These are phyloP conservation scores for Emydomyces testavorans DNA, from an alignment of 2,329 filamentous ascomycete genomes.

Conservation along the genomic window DNA sequence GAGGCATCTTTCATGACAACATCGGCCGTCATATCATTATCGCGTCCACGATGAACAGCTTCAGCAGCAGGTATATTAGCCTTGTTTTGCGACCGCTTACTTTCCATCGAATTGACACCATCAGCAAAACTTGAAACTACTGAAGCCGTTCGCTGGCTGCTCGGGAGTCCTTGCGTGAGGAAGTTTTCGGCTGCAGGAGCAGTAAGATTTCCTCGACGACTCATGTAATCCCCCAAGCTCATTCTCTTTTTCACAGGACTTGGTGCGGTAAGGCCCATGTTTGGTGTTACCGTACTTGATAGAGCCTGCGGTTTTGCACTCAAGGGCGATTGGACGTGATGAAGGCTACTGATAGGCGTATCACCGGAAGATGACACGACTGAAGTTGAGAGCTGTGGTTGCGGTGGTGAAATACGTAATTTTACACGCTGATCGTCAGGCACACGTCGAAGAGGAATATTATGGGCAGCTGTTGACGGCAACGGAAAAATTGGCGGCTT, in stretches of 20 bases:
- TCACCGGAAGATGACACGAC: neutral
- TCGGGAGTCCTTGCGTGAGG: constrained; percentile 23
- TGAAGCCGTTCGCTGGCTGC: constrained; percentile 18
- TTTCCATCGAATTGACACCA: constrained; percentile 13
- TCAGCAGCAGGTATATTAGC: constrained; percentile 3
- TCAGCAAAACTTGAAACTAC: constrained; percentile 12
- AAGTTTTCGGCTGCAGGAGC: constrained; percentile 34
- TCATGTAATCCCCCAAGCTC: constrained; percentile 41
- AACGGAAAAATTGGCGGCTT: constrained; percentile 24
- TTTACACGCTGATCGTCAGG: constrained; percentile 9
- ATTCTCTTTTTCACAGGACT: constrained; percentile 42
- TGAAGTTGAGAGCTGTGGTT: constrained; percentile 17
- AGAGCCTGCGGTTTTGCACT: neutral
- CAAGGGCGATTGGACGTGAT: neutral
- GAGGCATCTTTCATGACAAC: constrained; percentile 14
- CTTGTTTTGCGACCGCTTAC: neutral
- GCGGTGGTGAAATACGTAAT: constrained; percentile 24
- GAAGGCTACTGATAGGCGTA: neutral
- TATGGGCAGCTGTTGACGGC: constrained; percentile 32
- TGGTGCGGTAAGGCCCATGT: constrained; percentile 30
- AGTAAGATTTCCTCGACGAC: constrained; percentile 31
- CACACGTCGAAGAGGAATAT: constrained; percentile 22
- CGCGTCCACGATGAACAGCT: neutral
- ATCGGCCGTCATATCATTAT: constrained; percentile 5
- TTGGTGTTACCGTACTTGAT: constrained; percentile 11